Conservation (phyloP, 1,139 yeast species). For the Arxiozyma slooffiae region DNA sequence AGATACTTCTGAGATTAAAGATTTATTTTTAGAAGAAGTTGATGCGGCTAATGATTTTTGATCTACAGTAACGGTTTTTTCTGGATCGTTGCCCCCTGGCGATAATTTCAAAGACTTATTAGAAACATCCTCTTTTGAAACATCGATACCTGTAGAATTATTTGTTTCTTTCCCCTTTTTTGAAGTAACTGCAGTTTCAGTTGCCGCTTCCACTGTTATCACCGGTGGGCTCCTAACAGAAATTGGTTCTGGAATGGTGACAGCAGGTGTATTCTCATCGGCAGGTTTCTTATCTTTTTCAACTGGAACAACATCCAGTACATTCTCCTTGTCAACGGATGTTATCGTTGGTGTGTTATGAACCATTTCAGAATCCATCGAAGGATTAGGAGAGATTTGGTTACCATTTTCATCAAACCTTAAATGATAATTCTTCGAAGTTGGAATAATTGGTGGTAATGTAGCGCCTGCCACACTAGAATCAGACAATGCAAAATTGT, state of each 20-base stretch:
- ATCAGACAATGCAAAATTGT: slow-evolving; percentile 8
- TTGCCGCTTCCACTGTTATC: background rate
- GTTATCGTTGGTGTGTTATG: background rate
- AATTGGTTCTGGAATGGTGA: background rate
- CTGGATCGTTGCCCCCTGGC: background rate
- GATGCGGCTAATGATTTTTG: background rate
- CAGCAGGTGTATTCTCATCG: background rate
- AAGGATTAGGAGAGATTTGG: background rate
- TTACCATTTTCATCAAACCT: slow-evolving; percentile 11
- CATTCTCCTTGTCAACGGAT: background rate
- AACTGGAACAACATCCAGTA: background rate
- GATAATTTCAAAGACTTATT: background rate
- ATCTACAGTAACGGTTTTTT: background rate
- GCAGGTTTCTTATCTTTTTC: background rate
- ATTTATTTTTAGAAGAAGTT: background rate
- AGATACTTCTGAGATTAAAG: background rate
- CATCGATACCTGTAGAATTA: background rate
- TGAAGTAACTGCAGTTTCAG: background rate
- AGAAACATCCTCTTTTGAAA: background rate
- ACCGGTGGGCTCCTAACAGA: background rate
- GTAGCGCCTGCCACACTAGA: slow-evolving; percentile 31
- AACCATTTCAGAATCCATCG: background rate
- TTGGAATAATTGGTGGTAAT: slow-evolving; percentile 29
- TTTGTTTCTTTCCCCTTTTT: background rate
- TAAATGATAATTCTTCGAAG: slow-evolving; percentile 27